phyloP scores from a whole-genome alignment of 305 asterid genomes.

The Fraxinus xanthoxyloides region DNA sequence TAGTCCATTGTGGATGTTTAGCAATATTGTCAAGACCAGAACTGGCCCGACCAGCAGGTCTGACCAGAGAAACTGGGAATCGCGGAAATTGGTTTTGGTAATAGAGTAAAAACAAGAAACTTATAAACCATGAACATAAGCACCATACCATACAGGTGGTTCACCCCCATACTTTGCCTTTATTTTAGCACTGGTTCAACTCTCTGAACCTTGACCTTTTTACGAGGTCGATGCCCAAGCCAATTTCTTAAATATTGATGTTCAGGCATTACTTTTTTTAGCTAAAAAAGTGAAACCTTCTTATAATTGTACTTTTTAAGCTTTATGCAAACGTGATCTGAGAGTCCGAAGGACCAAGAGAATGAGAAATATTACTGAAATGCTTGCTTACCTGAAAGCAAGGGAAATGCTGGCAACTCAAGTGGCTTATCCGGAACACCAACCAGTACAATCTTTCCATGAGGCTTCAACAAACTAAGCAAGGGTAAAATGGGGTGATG shows the following conservation, averaged over 20 bases:
- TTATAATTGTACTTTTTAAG: background rate
- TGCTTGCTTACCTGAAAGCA: conserved; percentile 35
- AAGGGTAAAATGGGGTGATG: conserved; percentile 44
- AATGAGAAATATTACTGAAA: background rate
- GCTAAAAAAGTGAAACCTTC: background rate
- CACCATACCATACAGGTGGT: background rate
- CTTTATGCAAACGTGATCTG: background rate
- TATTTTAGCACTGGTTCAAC: background rate
- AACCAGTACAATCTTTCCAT: conserved; percentile 50
- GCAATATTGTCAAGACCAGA: background rate
- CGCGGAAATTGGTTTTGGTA: background rate
- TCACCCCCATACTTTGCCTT: background rate
- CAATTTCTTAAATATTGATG: too few species aligned
- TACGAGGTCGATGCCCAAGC: background rate
- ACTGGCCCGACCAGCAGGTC: background rate
- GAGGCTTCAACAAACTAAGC: conserved; percentile 41
- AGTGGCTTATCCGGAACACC: conserved; percentile 55
- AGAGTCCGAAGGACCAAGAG: background rate
- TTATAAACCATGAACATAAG: background rate
- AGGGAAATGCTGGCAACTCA: conserved; percentile 42
- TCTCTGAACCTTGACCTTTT: background rate
- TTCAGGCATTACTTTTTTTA: background rate
- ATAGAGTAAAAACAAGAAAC: too few species aligned
- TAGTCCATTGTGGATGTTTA: background rate
- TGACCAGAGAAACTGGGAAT: background rate